phyloP scores from a whole-genome alignment of 768 basidiomycete species.

The Podaxis sp. region DNA sequence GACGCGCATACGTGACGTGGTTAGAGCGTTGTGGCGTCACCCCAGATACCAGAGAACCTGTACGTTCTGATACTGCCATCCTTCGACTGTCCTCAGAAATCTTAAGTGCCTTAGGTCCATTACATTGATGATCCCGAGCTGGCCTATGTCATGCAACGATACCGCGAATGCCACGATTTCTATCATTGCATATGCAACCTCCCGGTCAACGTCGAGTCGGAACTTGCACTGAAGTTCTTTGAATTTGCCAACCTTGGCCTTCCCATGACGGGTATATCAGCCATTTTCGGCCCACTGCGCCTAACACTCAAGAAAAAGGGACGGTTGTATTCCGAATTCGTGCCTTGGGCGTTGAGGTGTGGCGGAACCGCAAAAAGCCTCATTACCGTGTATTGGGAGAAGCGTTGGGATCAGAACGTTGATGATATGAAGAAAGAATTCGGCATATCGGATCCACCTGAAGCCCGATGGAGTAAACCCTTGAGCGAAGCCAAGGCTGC shows the following conservation, averaged over 20 bases:
- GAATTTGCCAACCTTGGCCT: slow-evolving; percentile 91
- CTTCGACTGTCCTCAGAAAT: slow-evolving; percentile 11
- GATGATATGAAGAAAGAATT: slow-evolving; percentile 83
- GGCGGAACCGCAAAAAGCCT: slow-evolving; percentile 74
- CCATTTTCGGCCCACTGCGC: slow-evolving; percentile 74
- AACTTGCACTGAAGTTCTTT: slow-evolving; percentile 92
- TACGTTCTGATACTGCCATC: slow-evolving; percentile 30
- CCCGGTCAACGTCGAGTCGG: slow-evolving; percentile 87
- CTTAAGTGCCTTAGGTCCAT: slow-evolving; percentile 60
- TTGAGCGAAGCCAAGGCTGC: slow-evolving; percentile 61
- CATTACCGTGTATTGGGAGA: slow-evolving; percentile 95
- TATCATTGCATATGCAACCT: slow-evolving; percentile 91
- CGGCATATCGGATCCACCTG: slow-evolving; percentile 82
- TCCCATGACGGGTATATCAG: slow-evolving; percentile 83
- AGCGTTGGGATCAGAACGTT: slow-evolving; percentile 84
- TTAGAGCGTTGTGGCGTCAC: slow-evolving; percentile 83
- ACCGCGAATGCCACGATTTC: slow-evolving; percentile 97
- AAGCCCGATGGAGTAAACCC: slow-evolving; percentile 65
- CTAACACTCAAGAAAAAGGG: slow-evolving; percentile 54
- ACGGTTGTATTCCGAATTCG: slow-evolving; percentile 73
- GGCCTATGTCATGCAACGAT: slow-evolving; percentile 97
- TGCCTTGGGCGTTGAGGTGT: slow-evolving; percentile 89
- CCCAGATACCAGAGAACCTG: slow-evolving; percentile 91
- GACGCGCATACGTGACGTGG: slow-evolving; percentile 87
- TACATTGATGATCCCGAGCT: slow-evolving; percentile 95